phyloP scores from a whole-genome alignment of 2,329 filamentous ascomycete genomes.

The Colletotrichum incanum region DNA sequence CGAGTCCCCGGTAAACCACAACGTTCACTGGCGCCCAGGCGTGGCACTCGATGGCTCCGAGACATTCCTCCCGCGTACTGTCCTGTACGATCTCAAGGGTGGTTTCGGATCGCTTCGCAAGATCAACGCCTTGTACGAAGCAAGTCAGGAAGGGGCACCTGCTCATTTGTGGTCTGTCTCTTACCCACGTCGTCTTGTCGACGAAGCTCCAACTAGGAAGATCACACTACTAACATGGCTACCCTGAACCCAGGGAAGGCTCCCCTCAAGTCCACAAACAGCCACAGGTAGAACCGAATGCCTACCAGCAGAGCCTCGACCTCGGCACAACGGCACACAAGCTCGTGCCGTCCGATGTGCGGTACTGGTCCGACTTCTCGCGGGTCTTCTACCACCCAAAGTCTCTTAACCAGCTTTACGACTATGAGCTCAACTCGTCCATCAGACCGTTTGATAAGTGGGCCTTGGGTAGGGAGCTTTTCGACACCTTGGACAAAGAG shows the following conservation, averaged over 20 bases:
- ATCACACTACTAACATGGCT: constrained; percentile 13
- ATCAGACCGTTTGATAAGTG: constrained; percentile 88
- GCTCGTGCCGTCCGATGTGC: constrained; percentile 80
- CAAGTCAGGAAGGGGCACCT: constrained; percentile 49
- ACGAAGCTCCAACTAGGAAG: neutral
- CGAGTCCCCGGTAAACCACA: constrained; percentile 81
- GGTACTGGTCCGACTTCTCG: constrained; percentile 98
- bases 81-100: constrained; percentile 96
- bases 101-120: constrained; percentile 91
- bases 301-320: constrained; percentile 87
- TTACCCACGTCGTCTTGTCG: neutral
- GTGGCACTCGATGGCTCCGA: constrained; percentile 87
- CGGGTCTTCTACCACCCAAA: constrained; percentile 92
- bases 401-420: constrained; percentile 88
- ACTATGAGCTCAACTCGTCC: constrained; percentile 86
- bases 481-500: constrained; percentile 80
- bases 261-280: constrained; percentile 79
- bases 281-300: constrained; percentile 76
- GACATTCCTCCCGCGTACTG: constrained; percentile 90
- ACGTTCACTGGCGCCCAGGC: constrained; percentile 90
- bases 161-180: constrained; percentile 52
- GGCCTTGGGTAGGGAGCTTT: constrained; percentile 82
- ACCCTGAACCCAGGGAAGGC: constrained; percentile 69
- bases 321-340: constrained; percentile 74
- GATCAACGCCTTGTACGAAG: constrained; percentile 89